Base-by-base conservation (phyloP, 2,329 filamentous ascomycete species). In the Trichophaea hybrida region DNA sequence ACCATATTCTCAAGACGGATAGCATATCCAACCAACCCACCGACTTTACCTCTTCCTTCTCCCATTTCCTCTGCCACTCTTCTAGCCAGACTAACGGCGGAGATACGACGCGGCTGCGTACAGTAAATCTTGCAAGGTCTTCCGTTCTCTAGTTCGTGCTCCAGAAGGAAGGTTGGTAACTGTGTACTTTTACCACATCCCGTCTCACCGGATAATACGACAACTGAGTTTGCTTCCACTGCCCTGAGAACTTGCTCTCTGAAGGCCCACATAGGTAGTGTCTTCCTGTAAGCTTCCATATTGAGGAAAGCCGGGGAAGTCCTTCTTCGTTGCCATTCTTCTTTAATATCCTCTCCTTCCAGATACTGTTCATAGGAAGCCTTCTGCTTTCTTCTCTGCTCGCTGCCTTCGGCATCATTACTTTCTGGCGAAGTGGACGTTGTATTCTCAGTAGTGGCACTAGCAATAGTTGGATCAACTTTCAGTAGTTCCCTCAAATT, bases 121-220 rank as follows among this genome's bases (percentile, higher is more conserved):
- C 93, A 95, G 71, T 91, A 97, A 8, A 98, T 83, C 69, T 94
- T 96, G 73, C 90, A 97, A 4, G 81, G 76, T 64, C 82, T 84
- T 4, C 90, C 91, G 63, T 84, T 80, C 2, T 82, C 80, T 54
- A 98, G 78, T 69, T 96, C 85, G 68, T 95, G 82, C 71, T 98
- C 93, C 6, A 98, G 76, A 57, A 98, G 80, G 70, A 94, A 97
- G 0, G 90, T 84, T 4, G 93, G 93, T n/a, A 96, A 85, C 69
- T 98, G 93, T 0, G 93, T 98, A 72, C 89, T 96, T 75, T 98
- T 98, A 65, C 93, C 93, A 71, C 86, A 96, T 66, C 93, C 93
- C 2, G 93, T 98, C 73, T 98, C 93, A 70, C 93, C 93, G 70
- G 91, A 97, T 34, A 98, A 81, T 61, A 98, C 96, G 7, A 93